A percentile compares a stretch with the other conserved stretches of the same genome.
phyloP scores from a whole-genome alignment of 108 stramenopile species.

The Epithemia pelagica region DNA sequence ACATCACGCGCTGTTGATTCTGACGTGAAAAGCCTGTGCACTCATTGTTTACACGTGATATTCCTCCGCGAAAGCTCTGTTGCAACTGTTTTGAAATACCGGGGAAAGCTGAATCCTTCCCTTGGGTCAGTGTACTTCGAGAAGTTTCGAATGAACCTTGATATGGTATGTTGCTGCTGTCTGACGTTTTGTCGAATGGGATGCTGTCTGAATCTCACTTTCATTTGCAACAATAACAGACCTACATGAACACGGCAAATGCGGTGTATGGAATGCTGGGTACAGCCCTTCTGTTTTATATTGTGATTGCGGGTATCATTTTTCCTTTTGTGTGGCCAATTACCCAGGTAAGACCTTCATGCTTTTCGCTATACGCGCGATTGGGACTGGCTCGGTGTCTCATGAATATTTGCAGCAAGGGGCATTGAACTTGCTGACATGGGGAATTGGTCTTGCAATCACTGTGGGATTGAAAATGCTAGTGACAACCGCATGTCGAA shows the following conservation, averaged over 20 bases:
- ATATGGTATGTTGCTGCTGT: conserved; percentile 9
- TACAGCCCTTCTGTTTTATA: conserved; percentile 13
- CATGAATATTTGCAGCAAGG: neutral
- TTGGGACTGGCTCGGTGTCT: neutral
- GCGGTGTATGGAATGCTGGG: conserved; percentile 13
- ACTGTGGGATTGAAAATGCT: conserved; percentile 28
- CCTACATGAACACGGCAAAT: conserved; percentile 18
- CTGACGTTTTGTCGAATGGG: neutral
- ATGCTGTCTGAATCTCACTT: neutral
- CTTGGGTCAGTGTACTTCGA: conserved; percentile 15
- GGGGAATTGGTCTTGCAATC: conserved; percentile 11
- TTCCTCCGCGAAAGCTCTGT: too few relatives aligned
- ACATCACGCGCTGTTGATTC: too few relatives aligned
- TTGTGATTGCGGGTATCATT: conserved; percentile 13
- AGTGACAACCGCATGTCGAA: conserved; percentile 20
- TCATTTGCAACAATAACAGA: conserved; percentile 1
- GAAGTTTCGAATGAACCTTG: conserved; percentile 8
- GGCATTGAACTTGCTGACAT: neutral
- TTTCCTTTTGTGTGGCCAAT: conserved; percentile 30
- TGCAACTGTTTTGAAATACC: conserved; percentile 7
- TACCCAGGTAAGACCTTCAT: neutral
- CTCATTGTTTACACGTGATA: neutral
- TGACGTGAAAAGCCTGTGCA: too few relatives aligned
- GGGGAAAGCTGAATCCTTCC: neutral
- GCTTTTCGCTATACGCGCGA: neutral